A percentile compares a stretch with the other conserved stretches of the same genome.
Evolutionary conservation across 208 protist genomes (phyloP).

Genomic region (Acanthamoeba royreba): DNA sequence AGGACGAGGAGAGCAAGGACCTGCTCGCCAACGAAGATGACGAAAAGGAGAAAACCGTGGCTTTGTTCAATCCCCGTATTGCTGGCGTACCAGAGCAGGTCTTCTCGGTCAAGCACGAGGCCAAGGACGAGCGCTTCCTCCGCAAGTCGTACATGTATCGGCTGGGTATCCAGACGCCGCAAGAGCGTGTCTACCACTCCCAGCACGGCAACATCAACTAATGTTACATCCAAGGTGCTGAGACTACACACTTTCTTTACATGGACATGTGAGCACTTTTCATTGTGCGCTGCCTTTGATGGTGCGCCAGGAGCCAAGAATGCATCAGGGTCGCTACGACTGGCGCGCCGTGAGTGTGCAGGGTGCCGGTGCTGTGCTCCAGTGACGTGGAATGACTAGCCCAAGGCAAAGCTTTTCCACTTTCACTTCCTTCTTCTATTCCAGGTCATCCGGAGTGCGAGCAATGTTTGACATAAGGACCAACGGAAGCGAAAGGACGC

Average conservation of each 20-base stretch:
- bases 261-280: too few relatives aligned
- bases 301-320: too few relatives aligned
- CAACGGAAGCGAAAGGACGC: not conserved
- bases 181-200: not conserved
- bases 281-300: too few relatives aligned
- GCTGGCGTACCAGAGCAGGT: not conserved
- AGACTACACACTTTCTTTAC: not conserved
- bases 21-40: not conserved
- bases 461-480: too few relatives aligned
- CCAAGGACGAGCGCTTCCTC: not conserved
- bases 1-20: not conserved
- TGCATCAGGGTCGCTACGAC: too few relatives aligned
- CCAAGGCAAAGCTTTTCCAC: too few relatives aligned
- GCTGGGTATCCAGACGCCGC: not conserved
- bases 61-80: not conserved
- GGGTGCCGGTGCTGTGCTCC: too few relatives aligned
- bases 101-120: not conserved
- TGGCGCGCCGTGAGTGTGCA: too few relatives aligned
- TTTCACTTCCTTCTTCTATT: too few relatives aligned
- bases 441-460: too few relatives aligned
- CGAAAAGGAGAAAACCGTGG: not conserved
- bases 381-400: too few relatives aligned
- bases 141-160: constrained; percentile 32
- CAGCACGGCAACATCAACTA: not conserved
- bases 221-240: not conserved